Evolutionary conservation across 768 basidiomycete genomes (phyloP).

Genomic region (Sarcomyxa edulis): DNA sequence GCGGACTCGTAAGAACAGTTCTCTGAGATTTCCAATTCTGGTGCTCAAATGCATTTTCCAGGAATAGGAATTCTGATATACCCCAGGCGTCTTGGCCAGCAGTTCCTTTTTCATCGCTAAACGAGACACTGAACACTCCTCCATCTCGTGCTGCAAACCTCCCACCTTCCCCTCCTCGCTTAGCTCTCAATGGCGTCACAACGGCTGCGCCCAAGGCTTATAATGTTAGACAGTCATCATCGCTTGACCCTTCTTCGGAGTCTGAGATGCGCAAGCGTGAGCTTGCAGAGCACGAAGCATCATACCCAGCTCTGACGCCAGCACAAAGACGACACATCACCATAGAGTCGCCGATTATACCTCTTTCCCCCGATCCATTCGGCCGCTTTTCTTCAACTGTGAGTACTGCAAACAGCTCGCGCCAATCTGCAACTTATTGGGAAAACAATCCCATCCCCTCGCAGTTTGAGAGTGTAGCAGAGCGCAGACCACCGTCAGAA

Average conservation of each 20-base stretch:
- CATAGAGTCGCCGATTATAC: conserved; percentile 60
- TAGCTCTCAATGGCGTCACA: conserved; percentile 65
- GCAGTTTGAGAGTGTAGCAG: neutral
- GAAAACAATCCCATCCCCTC: conserved; percentile 17
- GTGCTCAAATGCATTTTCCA: neutral
- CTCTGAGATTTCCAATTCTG: neutral
- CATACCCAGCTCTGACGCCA: conserved; percentile 37
- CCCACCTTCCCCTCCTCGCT: conserved; percentile 49
- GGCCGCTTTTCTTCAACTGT: conserved; percentile 59
- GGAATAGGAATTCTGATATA: conserved; percentile 9
- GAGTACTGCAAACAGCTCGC: conserved; percentile 13
- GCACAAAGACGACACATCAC: conserved; percentile 14
- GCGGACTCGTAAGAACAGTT: neutral
- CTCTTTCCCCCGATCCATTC: conserved; percentile 82
- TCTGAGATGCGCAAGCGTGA: conserved; percentile 43
- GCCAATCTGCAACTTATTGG: conserved; percentile 37
- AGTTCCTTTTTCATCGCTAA: conserved; percentile 32
- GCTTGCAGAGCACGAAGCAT: conserved; percentile 43
- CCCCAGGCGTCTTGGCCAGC: conserved; percentile 31
- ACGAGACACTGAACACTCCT: conserved; percentile 17
- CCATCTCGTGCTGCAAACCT: conserved; percentile 12
- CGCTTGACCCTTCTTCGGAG: conserved; percentile 32
- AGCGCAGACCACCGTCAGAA: neutral
- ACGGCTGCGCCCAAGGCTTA: conserved; percentile 52
- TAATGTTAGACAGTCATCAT: conserved; percentile 11